Evolutionary conservation across 2,329 filamentous ascomycete species (phyloP).

Genomic region (Fusarium foetens): DNA sequence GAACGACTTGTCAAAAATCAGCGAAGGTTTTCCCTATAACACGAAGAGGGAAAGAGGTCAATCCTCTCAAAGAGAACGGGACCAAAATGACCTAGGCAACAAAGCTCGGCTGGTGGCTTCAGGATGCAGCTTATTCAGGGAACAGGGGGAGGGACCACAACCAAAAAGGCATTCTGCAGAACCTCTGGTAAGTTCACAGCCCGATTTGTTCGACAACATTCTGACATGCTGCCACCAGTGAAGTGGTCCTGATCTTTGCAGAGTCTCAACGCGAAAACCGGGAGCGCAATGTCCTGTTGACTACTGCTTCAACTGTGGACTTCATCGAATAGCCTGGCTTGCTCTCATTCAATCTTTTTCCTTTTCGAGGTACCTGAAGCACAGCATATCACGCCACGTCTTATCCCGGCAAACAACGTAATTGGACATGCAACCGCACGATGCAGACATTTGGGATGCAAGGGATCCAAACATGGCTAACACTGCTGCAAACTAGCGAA

Average conservation of each 20-base stretch:
- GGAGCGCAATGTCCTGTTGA: neutral
- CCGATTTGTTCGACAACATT: neutral
- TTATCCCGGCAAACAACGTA: neutral
- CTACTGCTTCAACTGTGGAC: neutral
- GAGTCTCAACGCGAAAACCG: neutral
- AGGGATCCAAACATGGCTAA: neutral
- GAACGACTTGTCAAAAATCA: neutral
- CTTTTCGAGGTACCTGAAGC: neutral
- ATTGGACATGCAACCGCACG: neutral
- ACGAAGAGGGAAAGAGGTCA: neutral
- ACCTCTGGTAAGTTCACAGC: constrained; percentile 2
- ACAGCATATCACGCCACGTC: constrained; percentile 14
- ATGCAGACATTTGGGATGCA: neutral
- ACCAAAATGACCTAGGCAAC: neutral
- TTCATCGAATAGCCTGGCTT: neutral
- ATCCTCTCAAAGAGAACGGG: neutral
- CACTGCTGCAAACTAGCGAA: neutral
- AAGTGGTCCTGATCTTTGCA: neutral
- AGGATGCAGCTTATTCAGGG: neutral
- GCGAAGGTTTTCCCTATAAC: neutral
- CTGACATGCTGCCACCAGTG: neutral
- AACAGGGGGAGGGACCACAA: neutral
- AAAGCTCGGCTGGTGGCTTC: neutral
- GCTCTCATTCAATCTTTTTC: neutral
- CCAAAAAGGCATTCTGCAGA: neutral